Conservation (phyloP, 73 alveolate genomes). For the Effrenium voratum region DNA sequence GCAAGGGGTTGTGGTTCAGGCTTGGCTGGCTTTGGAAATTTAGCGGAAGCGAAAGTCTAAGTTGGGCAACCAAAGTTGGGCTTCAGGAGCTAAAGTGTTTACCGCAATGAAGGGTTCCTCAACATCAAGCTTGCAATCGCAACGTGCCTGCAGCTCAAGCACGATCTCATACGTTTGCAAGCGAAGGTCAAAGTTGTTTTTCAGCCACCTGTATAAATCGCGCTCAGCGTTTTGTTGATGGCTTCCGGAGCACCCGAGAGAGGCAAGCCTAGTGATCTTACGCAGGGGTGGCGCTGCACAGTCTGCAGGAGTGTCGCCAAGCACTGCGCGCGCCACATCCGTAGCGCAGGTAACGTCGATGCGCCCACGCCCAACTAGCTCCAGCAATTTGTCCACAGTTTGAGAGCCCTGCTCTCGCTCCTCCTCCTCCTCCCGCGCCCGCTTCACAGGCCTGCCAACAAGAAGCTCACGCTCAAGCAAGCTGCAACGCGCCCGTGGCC, state of each 20-base stretch:
- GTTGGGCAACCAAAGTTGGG: background rate
- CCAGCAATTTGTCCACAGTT: background rate
- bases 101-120: background rate
- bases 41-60: background rate
- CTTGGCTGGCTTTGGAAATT: background rate
- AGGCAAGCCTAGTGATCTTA: background rate
- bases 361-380: background rate
- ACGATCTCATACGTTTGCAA: background rate
- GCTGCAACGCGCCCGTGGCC: no score
- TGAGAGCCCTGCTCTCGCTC: background rate
- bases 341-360: slow-evolving; percentile 5
- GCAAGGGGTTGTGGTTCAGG: background rate
- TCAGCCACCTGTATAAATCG: background rate
- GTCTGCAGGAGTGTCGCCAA: background rate
- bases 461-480: no score
- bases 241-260: background rate
- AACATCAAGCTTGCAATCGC: no score
- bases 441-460: no score
- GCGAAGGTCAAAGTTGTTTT: background rate
- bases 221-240: slow-evolving; percentile 4
- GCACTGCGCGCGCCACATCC: background rate
- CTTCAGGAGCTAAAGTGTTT: background rate
- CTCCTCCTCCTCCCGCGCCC: background rate
- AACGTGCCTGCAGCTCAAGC: background rate
- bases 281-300: no score